Base-by-base conservation (phyloP, 371 early-diverging fungal species). In the Rhizopus arrhizus region DNA sequence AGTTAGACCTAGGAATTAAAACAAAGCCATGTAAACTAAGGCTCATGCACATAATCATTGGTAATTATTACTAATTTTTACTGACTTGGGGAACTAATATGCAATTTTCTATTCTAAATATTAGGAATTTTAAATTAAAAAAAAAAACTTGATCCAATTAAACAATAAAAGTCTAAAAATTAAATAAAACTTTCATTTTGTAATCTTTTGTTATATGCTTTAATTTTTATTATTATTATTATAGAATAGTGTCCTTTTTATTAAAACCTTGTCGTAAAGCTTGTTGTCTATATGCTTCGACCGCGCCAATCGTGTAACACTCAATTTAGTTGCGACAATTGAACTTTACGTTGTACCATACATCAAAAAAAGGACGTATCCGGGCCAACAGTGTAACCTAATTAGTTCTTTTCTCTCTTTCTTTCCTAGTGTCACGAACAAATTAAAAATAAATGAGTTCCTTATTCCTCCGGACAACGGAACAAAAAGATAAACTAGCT, bases 221-320 rank as follows among this genome's bases (percentile, higher is more conserved):
- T 13, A 11, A 43, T 11, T 11, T 36, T 36, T 11, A 0, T 36
- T 36, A 36, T 36, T 11, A 1, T 36, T 11, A 1, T 1, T 36
- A 43, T 13, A 4, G 5, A n/a, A 15, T 22, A 22, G 22, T 43
- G 5, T 11, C 43, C 43, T n/a, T 43, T n/a, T 43, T 43, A 11
- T 22, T 22, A 22, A 22, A 11, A 43, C 5, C 43, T 43, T 11
- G 1, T 43, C 5, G 5, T 13, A 5, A 43, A 43, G 13, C 15
- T 13, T n/a, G 15, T 43, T 43, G 43, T 15, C 43, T 11, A 40
- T 7, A 43, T n/a, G 43, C 43, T 43, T 43, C 8, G 43, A 43
- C 43, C 43, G 43, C 43, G 43, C 43, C 43, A 43, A 43, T 5
- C n/a, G 15, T 43, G 43, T 43, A 43, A 43, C 43, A 43, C 7